phyloP scores from a whole-genome alignment of 208 protist species.

The Crithidia thermophila region DNA sequence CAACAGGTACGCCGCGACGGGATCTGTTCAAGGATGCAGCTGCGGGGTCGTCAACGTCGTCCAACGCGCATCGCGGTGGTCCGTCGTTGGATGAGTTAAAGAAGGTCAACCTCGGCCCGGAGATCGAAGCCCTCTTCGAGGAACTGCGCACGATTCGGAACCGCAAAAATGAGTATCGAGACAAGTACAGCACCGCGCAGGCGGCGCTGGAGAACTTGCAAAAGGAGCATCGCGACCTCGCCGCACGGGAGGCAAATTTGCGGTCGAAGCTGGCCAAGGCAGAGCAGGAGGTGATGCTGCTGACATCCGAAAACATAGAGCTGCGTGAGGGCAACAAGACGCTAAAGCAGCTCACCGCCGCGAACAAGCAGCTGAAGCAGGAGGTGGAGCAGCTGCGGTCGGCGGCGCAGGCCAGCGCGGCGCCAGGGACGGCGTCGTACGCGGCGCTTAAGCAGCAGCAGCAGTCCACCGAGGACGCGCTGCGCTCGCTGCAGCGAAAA shows the following conservation, averaged over 20 bases:
- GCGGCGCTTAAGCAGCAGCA: slow-evolving; percentile 55
- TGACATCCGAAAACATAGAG: slow-evolving; percentile 90
- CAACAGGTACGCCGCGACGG: neutral
- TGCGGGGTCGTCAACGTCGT: neutral
- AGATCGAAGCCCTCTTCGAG: slow-evolving; percentile 89
- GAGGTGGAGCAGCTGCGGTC: slow-evolving; percentile 45
- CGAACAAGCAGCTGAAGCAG: slow-evolving; percentile 45
- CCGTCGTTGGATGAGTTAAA: slow-evolving; percentile 85
- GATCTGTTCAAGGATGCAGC: slow-evolving; percentile 18
- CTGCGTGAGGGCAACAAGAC: slow-evolving; percentile 62
- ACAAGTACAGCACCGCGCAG: slow-evolving; percentile 48
- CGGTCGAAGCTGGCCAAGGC: slow-evolving; percentile 62
- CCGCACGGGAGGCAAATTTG: slow-evolving; percentile 50
- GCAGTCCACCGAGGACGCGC: slow-evolving; percentile 53
- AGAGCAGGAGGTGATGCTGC: slow-evolving; percentile 83
- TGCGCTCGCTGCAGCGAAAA: slow-evolving; percentile 85
- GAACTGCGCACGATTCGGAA: slow-evolving; percentile 72
- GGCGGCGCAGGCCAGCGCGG: slow-evolving; percentile 20
- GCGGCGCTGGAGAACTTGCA: slow-evolving; percentile 35
- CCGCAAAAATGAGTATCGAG: slow-evolving; percentile 88
- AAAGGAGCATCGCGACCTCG: slow-evolving; percentile 37
- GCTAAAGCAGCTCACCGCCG: slow-evolving; percentile 50
- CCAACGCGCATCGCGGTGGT: slow-evolving; percentile 6
- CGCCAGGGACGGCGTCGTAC: slow-evolving; percentile 39
- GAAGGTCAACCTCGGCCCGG: slow-evolving; percentile 81